Evolutionary conservation across 2,329 filamentous ascomycete species (phyloP), one percentile per base, ranked within the genome.

Genomic region (Sporothrix globosa): DNA sequence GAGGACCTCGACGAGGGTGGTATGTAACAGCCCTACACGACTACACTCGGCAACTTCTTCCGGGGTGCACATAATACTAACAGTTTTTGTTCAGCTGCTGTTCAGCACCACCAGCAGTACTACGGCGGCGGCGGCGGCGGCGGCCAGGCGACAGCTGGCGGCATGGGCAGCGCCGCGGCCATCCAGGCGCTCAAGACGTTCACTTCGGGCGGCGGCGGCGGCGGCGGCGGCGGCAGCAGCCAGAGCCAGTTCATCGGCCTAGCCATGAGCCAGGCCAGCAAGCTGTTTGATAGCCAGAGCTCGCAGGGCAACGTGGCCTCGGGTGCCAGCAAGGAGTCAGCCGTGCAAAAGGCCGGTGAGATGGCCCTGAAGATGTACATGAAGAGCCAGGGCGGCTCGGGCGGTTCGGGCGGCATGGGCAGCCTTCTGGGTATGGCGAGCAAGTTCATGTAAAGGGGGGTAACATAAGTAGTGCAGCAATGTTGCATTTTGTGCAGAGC

Each of bases 351-450:
- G 79, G 94, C 94, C 3, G 93, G 89, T 1, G 90, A 97, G 84
- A 91, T 92, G 86, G 94, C 93, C 2, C 80, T 97, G 76, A 93
- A 97, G 86, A 91, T 97, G 88, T 97, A 94, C 80, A 82, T 96
- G 83, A 94, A 97, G 87, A 88, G 86, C 75, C 86, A 93, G 78
- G 86, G 85, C 24, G 80, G 84, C 73, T 82, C 83, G 14, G 53
- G 84, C 73, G 81, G 83, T 1, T 84, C 87, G 1, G 76, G 90
- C 71, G 83, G 80, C 30, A 78, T 78, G 44, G 74, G 75, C 19
- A 78, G 83, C 6, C 76, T 87, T 68, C 71, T 83, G 75, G 76
- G 79, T 30, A 72, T 87, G 75, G 85, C 84, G 5, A 79, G 80
- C 75, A 84, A 85, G 79, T 85, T 84, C 71, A 75, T 85, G 74